phyloP scores from a whole-genome alignment of 345 rosid species.

The Aegle marmelos region DNA sequence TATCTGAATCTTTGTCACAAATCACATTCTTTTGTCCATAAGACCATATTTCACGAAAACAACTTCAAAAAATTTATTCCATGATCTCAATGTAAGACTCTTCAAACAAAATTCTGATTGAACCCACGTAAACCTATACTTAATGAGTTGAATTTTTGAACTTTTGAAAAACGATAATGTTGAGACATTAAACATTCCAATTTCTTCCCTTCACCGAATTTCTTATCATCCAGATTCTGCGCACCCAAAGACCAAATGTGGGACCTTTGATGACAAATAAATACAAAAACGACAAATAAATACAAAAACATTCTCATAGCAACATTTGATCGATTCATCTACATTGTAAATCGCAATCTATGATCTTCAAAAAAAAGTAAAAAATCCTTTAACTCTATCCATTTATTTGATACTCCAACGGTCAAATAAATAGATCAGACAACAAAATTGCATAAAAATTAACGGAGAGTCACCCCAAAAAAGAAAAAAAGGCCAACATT shows the following conservation, averaged over 20 bases:
- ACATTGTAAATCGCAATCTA: not conserved
- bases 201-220: not conserved
- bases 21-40: not conserved
- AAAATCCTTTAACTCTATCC: not conserved
- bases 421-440: constrained; percentile 2
- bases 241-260: not conserved
- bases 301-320: not conserved
- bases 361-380: not conserved
- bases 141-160: not conserved
- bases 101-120: not conserved
- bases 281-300: not conserved
- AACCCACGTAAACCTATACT: not conserved
- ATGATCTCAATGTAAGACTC: not conserved
- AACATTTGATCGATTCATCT: not conserved
- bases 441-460: not conserved
- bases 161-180: not conserved
- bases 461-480: not conserved
- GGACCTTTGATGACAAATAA: not conserved
- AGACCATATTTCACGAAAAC: not conserved
- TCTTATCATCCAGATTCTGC: not conserved
- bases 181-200: not conserved
- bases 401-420: not conserved
- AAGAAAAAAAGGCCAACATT: not conserved
- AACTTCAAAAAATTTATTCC: not conserved
- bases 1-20: not conserved